A percentile compares a stretch with the other conserved stretches of the same genome.
Evolutionary conservation across 129 eudicot genomes (phyloP).

Genomic region (Deinandra increscens): DNA sequence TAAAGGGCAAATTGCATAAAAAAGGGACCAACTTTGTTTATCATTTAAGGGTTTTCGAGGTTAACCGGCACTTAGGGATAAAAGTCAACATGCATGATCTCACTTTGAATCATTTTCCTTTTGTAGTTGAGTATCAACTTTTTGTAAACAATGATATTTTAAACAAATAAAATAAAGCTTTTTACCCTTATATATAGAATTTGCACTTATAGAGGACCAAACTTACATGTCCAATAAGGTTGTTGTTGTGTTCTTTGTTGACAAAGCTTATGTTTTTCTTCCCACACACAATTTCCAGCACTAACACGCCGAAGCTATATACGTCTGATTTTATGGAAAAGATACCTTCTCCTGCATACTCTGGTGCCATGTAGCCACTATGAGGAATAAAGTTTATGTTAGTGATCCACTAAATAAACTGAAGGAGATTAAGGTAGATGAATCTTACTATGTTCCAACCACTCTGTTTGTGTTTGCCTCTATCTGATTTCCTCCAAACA

Average conservation of each 20-base stretch:
- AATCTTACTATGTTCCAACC: slow-evolving; percentile 41
- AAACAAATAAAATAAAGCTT: too few species aligned
- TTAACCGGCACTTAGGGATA: too few species aligned
- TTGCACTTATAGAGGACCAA: background rate
- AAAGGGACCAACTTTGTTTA: too few species aligned
- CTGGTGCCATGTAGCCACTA: slow-evolving; percentile 29
- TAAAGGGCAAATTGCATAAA: too few species aligned
- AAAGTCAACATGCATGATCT: too few species aligned
- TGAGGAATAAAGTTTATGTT: background rate
- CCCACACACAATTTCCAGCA: slow-evolving; percentile 39
- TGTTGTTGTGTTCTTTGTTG: slow-evolving; percentile 33
- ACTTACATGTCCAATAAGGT: slow-evolving; percentile 51
- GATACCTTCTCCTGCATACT: slow-evolving; percentile 11
- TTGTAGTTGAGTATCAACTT: too few species aligned
- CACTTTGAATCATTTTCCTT: too few species aligned
- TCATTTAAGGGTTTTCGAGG: too few species aligned
- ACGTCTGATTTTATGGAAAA: slow-evolving; percentile 6
- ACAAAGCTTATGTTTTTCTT: slow-evolving; percentile 38
- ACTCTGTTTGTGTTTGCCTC: slow-evolving; percentile 10
- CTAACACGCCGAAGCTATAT: slow-evolving; percentile 25
- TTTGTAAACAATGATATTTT: too few species aligned
- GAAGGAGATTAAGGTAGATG: background rate
- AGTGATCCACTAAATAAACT: background rate
- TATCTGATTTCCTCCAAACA: background rate
- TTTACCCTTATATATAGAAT: background rate